Percentiles rank a stretch among this genome's conserved stretches.
phyloP scores from a whole-genome alignment of 2,329 filamentous ascomycete species.

The Pestalotiopsis sp. region DNA sequence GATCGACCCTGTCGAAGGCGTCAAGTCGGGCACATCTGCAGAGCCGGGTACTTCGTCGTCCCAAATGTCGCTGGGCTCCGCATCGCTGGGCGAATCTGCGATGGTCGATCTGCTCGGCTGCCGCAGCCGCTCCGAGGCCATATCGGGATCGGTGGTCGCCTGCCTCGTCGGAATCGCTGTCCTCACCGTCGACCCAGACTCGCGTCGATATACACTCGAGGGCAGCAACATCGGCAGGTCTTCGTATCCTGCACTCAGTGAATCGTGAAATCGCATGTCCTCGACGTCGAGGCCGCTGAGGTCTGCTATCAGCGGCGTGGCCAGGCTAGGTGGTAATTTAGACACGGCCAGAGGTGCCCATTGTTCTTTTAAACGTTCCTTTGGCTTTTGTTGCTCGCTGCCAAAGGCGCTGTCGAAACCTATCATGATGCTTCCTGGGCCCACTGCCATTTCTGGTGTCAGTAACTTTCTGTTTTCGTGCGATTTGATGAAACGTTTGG shows the following conservation, averaged over 20 bases:
- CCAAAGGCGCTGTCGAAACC: not conserved
- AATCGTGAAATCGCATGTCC: not conserved
- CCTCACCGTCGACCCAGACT: not conserved
- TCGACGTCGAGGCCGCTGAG: not conserved
- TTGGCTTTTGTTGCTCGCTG: not conserved
- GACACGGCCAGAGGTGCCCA: not conserved
- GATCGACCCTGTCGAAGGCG: not conserved
- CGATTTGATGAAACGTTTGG: not conserved
- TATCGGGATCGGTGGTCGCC: not conserved
- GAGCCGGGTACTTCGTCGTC: not conserved
- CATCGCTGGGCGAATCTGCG: not conserved
- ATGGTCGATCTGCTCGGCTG: not conserved
- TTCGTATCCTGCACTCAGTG: not conserved
- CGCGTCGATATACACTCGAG: not conserved
- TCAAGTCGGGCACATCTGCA: not conserved
- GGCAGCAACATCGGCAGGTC: not conserved
- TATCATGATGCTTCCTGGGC: not conserved
- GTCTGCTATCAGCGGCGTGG: not conserved
- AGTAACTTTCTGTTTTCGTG: not conserved
- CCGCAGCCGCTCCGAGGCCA: not conserved
- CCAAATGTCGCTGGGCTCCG: not conserved
- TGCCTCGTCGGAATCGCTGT: not conserved
- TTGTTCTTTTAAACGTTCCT: not conserved
- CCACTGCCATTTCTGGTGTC: not conserved
- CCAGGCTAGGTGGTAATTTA: not conserved